These are phyloP conservation scores for Ceratobasidium sp. DNA, from an alignment of 1,284 basidiomycete genomes.

Conservation along the genomic window DNA sequence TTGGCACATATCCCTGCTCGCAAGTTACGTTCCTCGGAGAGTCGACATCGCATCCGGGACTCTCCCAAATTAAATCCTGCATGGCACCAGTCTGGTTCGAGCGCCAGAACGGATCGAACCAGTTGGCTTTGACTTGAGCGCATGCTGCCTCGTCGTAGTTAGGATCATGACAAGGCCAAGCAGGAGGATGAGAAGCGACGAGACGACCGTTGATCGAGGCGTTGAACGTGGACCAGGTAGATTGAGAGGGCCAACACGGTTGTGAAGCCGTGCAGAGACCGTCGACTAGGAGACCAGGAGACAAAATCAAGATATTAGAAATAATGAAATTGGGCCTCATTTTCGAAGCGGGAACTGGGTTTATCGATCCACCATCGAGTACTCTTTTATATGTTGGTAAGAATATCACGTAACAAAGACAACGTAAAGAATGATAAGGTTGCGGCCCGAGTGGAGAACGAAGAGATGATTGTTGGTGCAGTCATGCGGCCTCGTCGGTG, in stretches of 20 bases:
- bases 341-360: no score
- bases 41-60: slow-evolving; percentile 18
- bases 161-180: slow-evolving; percentile 43
- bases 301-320: no score
- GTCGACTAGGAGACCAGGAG: neutral
- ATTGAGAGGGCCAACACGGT: slow-evolving; percentile 17
- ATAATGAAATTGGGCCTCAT: no score
- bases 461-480: no score
- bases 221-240: slow-evolving; percentile 29
- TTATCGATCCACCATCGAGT: no score
- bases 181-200: slow-evolving; percentile 34
- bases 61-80: slow-evolving; percentile 31
- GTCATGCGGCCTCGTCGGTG: no score
- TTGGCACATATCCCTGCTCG: slow-evolving; percentile 34
- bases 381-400: no score
- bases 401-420: no score
- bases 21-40: slow-evolving; percentile 29
- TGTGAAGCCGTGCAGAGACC: slow-evolving; percentile 23
- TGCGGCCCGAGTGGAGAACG: no score
- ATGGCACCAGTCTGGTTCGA: slow-evolving; percentile 42
- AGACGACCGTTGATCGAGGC: slow-evolving; percentile 37
- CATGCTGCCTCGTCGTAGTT: slow-evolving; percentile 38
- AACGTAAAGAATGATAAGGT: no score
- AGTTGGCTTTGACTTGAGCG: slow-evolving; percentile 33
- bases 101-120: slow-evolving; percentile 43